These are phyloP conservation scores for Ganoderma multipileum DNA, from an alignment of 1,284 basidiomycete species.

Conservation along the genomic window DNA sequence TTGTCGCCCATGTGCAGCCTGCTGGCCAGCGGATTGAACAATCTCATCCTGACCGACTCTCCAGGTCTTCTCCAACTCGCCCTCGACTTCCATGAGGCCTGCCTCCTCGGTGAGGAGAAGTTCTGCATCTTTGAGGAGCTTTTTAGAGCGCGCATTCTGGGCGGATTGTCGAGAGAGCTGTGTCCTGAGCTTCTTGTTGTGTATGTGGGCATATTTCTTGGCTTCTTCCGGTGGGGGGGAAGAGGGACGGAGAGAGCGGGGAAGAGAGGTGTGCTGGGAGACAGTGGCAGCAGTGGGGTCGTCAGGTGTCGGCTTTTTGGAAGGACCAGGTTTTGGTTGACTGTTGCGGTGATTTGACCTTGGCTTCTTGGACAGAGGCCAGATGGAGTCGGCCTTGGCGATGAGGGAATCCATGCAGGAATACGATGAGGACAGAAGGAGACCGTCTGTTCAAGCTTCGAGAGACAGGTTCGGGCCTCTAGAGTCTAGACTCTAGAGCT, in stretches of 20 bases:
- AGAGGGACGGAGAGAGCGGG: constrained; percentile 62
- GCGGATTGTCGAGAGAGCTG: constrained; percentile 68
- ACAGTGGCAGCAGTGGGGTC: constrained; percentile 69
- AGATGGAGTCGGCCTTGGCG: constrained; percentile 70
- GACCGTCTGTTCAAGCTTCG: too few species aligned
- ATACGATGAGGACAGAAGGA: too few species aligned
- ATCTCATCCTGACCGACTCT: constrained; percentile 87
- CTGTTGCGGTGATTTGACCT: constrained; percentile 45
- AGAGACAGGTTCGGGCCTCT: too few species aligned
- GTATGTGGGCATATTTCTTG: constrained; percentile 65
- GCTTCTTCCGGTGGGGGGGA: constrained; percentile 50
- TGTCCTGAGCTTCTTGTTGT: constrained; percentile 78
- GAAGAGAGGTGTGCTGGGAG: constrained; percentile 58
- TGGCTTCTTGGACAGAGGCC: constrained; percentile 54
- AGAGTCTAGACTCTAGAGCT: too few species aligned
- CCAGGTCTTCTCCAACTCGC: constrained; percentile 90
- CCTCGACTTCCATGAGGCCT: constrained; percentile 77
- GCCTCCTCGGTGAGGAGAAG: constrained; percentile 68
- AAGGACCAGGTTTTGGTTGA: constrained; percentile 25
- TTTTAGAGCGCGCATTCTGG: constrained; percentile 63
- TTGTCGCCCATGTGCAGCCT: constrained; percentile 77
- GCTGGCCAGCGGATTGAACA: constrained; percentile 69
- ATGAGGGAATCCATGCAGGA: constrained; percentile 73
- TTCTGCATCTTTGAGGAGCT: constrained; percentile 68
- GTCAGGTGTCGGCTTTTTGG: constrained; percentile 34